Conservation (phyloP, 2,329 filamentous ascomycete species). For the Endothia cerciana region DNA sequence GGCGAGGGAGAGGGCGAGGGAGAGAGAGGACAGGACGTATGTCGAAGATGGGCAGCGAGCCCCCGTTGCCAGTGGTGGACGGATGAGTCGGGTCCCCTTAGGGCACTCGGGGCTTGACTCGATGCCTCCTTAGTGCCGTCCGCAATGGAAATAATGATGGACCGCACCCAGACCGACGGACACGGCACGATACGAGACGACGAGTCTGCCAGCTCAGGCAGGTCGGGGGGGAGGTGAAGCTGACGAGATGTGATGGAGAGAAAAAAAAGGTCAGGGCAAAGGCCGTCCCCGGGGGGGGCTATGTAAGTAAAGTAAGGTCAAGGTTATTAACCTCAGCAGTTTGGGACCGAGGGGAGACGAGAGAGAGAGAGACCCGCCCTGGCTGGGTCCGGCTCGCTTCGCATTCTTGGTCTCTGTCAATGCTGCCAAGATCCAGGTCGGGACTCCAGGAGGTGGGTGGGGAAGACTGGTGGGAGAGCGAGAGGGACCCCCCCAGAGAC, state of each 20-base stretch:
- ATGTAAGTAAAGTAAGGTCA: not conserved
- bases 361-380: not conserved
- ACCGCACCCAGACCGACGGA: not conserved
- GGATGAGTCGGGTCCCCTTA: not conserved
- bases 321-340: not conserved
- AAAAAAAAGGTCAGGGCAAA: no score
- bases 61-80: not conserved
- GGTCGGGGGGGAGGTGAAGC: not conserved
- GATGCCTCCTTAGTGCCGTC: not conserved
- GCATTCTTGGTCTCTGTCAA: not conserved
- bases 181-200: constrained; percentile 4
- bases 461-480: not conserved
- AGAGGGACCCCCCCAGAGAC: no score
- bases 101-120: not conserved
- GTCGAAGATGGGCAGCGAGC: not conserved
- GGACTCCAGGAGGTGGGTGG: not conserved
- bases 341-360: not conserved
- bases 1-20: not conserved
- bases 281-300: no score
- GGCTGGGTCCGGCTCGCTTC: not conserved
- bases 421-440: not conserved
- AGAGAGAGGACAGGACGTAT: not conserved
- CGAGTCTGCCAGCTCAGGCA: not conserved
- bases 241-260: not conserved
- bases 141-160: not conserved